phyloP scores from a whole-genome alignment of 2,329 filamentous ascomycete species.

The Cercospora sp. region DNA sequence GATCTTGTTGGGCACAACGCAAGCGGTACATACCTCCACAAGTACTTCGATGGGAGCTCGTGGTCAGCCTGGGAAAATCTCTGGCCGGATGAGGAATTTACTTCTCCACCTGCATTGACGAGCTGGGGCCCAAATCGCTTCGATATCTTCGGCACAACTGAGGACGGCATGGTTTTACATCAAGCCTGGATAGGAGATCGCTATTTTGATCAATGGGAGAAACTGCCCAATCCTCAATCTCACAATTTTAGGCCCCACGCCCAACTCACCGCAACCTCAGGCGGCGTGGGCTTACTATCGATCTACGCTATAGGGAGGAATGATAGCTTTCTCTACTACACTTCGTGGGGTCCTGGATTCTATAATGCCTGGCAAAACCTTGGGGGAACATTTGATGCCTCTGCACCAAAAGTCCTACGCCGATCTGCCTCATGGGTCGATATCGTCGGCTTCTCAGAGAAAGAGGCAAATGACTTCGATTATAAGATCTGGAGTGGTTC shows the following conservation, averaged over 20 bases:
- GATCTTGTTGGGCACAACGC: neutral
- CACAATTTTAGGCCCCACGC: neutral
- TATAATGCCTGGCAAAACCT: neutral
- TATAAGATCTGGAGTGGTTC: neutral
- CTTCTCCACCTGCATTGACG: neutral
- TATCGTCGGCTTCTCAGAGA: neutral
- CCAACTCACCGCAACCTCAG: neutral
- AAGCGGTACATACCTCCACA: neutral
- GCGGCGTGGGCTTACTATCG: neutral
- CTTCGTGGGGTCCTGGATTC: neutral
- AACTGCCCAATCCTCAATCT: neutral
- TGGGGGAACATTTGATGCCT: neutral
- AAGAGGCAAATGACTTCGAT: neutral
- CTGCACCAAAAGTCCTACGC: neutral
- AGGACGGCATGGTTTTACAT: neutral
- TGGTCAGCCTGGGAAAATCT: conserved; percentile 1
- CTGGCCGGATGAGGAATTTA: neutral
- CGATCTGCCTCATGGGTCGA: neutral
- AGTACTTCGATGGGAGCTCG: neutral
- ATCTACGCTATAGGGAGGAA: conserved; percentile 4
- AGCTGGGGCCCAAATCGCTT: neutral
- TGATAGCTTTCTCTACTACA: conserved; percentile 4
- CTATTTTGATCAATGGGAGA: neutral
- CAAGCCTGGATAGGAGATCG: conserved; percentile 9
- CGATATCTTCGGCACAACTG: neutral